These are phyloP conservation scores for Kwoniella shivajii DNA, from an alignment of 1,284 basidiomycete genomes.

Conservation along the genomic window DNA sequence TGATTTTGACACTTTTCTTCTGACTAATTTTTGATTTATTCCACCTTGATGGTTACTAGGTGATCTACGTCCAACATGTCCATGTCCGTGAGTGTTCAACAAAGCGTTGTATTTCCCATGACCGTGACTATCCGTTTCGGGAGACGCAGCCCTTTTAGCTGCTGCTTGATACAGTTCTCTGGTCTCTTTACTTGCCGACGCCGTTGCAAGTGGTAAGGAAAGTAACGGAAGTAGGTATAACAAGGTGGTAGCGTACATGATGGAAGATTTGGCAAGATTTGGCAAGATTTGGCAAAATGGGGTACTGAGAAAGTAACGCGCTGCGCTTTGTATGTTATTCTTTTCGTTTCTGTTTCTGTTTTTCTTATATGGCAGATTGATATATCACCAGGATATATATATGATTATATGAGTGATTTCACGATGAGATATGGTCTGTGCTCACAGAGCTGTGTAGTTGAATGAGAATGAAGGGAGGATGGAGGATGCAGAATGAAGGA, in stretches of 20 bases:
- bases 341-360: too few species aligned
- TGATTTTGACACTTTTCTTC: slow-evolving; percentile 11
- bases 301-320: too few species aligned
- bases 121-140: slow-evolving; percentile 5
- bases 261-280: not conserved
- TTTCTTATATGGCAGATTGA: not conserved
- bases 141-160: not conserved
- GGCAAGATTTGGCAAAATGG: not conserved
- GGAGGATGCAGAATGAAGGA: slow-evolving; percentile 3
- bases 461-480: not conserved
- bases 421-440: not conserved
- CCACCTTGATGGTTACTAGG: not conserved
- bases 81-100: slow-evolving; percentile 4
- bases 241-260: slow-evolving; percentile 18
- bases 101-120: slow-evolving; percentile 9
- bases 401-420: not conserved
- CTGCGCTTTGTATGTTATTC: too few species aligned
- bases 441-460: slow-evolving; percentile 15
- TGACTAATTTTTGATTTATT: slow-evolving; percentile 13
- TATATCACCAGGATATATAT: slow-evolving; percentile 15
- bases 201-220: not conserved
- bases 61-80: not conserved
- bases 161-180: slow-evolving; percentile 15
- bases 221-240: slow-evolving; percentile 25
- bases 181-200: slow-evolving; percentile 3